These are phyloP conservation scores for Fistulifera pelliculosa DNA, from an alignment of 108 stramenopile species.

Conservation along the genomic window DNA sequence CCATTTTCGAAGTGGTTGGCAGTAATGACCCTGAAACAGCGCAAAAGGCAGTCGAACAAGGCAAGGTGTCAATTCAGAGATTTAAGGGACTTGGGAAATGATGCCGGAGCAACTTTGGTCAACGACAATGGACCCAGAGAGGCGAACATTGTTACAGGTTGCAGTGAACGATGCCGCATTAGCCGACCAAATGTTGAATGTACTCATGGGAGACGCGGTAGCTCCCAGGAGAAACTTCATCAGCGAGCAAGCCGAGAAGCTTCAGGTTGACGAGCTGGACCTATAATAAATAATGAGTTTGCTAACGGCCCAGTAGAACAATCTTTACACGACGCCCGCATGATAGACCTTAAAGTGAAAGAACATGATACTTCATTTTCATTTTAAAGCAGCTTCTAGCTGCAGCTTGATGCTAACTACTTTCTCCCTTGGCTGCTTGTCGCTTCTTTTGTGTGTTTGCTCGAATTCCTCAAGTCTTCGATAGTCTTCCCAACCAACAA, in stretches of 20 bases:
- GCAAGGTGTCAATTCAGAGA: conserved; percentile 61
- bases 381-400: conserved; percentile 21
- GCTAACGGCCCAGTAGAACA: no score
- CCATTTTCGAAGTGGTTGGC: conserved; percentile 32
- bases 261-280: conserved; percentile 78
- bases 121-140: conserved; percentile 91
- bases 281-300: conserved; percentile 34
- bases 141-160: conserved; percentile 70
- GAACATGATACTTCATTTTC: not conserved
- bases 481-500: conserved; percentile 58
- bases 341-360: no score
- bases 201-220: conserved; percentile 90
- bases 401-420: conserved; percentile 35
- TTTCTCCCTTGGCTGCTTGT: conserved; percentile 53
- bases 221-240: conserved; percentile 83
- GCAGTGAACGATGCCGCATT: conserved; percentile 78
- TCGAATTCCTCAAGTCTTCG: conserved; percentile 45
- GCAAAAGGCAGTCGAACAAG: conserved; percentile 24
- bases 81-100: conserved; percentile 96
- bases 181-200: conserved; percentile 76
- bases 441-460: conserved; percentile 28
- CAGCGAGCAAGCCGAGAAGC: conserved; percentile 55
- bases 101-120: conserved; percentile 94
- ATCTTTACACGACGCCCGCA: no score
- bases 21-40: conserved; percentile 16